Evolutionary conservation across 495 filamentous ascomycete genomes (phyloP), one percentile per base, ranked within the genome.

Genomic region (Hyaloscypha bicolor): DNA sequence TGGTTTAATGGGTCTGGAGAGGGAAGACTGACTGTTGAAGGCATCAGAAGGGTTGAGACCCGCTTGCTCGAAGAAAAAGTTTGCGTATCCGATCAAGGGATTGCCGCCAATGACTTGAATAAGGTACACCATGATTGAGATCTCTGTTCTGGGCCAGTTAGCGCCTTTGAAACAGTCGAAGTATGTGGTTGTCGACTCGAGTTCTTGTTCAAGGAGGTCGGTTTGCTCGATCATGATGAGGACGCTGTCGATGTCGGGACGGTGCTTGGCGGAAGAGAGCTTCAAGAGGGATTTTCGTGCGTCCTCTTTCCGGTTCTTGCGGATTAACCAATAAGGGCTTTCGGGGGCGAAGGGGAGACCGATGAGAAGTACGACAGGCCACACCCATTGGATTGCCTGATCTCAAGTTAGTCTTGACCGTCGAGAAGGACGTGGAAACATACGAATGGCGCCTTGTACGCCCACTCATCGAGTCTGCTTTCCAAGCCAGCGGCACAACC

Each of bases 41-140:
- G 83, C 80, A 6, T 77, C 69, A 8, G 77, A 67, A 0, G 81
- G 78, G 45, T 76, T 72, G 14, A 93, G 79, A 4, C 91, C 91
- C 4, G 89, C 89, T 65, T 87, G 84, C 67, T 87, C 77, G 72
- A 89, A 83, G 74, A 93, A 91, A 68, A 89, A 89, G 29, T 88
- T 87, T 0, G 84, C 83, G 71, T 90, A 91, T 35, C 86, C 86
- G 52, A 87, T 88, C 73, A 93, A 85, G 0, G 85, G 82, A 64
- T 87, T 88, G 12, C 90, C 91, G 63, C 83, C 87, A 25, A 92
- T 77, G 16, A 88, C 87, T 76, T 93, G 91, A 45, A 91, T 89
- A 9, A 86, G 80, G 87, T 89, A 94, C 56, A 86, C 83, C 74
- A 87, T 80, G 73, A 84, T 86, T 60, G 86, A 83, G 65, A 91